phyloP scores from a whole-genome alignment of 2,329 filamentous ascomycete genomes.

The Trichoderma atrobrunneum region DNA sequence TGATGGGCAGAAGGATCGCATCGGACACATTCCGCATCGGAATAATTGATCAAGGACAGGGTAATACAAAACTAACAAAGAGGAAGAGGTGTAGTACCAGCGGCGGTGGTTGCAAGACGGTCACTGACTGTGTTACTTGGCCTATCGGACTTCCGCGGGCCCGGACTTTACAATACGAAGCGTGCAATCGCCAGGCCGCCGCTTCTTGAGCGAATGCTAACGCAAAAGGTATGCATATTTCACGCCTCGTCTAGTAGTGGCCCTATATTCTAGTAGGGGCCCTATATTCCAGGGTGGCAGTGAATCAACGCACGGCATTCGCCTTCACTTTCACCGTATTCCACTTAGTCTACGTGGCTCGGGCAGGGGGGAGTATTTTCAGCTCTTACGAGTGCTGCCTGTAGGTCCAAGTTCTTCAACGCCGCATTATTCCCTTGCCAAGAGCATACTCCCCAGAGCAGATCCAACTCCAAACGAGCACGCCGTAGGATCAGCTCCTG shows the following conservation, averaged over 20 bases:
- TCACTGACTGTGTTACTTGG: not conserved
- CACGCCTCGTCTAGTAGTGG: not conserved
- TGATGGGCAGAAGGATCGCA: not conserved
- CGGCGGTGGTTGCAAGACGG: not conserved
- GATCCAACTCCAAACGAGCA: not conserved
- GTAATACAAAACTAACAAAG: not conserved
- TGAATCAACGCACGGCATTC: not conserved
- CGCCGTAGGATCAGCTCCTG: not conserved
- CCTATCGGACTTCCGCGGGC: not conserved
- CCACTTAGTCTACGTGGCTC: not conserved
- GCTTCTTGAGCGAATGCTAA: not conserved
- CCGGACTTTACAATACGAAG: not conserved
- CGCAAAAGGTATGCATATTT: conserved; percentile 12
- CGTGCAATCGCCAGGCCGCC: not conserved
- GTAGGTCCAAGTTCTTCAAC: not conserved
- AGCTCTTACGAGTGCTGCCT: not conserved
- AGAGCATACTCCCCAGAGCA: not conserved
- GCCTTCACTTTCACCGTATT: not conserved
- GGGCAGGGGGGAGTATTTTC: not conserved
- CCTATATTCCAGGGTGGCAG: not conserved
- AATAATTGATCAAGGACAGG: not conserved
- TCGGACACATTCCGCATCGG: not conserved
- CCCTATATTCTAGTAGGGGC: not conserved
- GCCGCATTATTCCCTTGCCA: not conserved
- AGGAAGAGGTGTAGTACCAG: not conserved